phyloP scores from a whole-genome alignment of 208 protist genomes.

The Spongospora subterranea region DNA sequence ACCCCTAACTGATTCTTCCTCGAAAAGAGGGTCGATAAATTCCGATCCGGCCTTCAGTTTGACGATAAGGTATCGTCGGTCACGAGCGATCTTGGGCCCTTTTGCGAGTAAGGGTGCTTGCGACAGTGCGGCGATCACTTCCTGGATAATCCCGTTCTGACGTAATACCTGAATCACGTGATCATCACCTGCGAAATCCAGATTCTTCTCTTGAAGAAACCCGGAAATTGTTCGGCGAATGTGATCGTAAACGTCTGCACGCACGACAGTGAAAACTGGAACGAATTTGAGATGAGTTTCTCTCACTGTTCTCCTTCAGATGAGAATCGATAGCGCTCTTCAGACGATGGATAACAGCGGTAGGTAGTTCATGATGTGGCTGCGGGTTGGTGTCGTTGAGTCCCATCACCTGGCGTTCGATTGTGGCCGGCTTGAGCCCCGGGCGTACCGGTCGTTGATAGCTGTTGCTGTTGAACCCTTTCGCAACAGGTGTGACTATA shows the following conservation, averaged over 20 bases:
- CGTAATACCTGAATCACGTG: neutral
- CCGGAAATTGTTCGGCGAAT: neutral
- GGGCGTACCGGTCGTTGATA: no score
- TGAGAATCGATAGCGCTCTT: neutral
- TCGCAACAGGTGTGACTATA: no score
- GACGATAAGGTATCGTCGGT: conserved; percentile 11
- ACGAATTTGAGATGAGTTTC: neutral
- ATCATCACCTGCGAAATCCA: neutral
- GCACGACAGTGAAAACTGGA: neutral
- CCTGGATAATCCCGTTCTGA: neutral
- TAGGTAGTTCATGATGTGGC: neutral
- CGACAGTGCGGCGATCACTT: neutral
- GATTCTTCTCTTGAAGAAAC: neutral
- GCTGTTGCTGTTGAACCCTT: no score
- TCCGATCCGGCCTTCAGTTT: neutral
- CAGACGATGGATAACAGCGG: neutral
- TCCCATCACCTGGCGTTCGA: no score
- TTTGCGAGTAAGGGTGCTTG: no score
- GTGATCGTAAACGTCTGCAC: neutral
- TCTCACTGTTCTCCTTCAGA: neutral
- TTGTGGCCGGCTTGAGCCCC: no score
- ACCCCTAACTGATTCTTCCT: neutral
- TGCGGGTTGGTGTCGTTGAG: no score
- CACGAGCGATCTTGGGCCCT: neutral
- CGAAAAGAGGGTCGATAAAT: neutral